phyloP scores from a whole-genome alignment of 129 eudicot genomes.

The Ambrosia artemisiifolia region DNA sequence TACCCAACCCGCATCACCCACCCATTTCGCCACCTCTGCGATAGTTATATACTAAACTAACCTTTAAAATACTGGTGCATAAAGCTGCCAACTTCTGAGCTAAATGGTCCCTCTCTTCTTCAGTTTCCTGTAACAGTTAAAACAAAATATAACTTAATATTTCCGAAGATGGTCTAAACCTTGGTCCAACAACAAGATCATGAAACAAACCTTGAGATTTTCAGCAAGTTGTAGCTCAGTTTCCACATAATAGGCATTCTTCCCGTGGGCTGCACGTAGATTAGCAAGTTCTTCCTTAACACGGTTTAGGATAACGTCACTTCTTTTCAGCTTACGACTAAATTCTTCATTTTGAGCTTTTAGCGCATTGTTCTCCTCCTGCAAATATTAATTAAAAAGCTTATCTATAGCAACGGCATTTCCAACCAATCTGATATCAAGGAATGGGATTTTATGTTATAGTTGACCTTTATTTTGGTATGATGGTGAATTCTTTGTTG shows the following conservation, averaged over 20 bases:
- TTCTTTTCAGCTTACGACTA: slow-evolving; percentile 48
- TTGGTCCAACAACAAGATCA: not conserved
- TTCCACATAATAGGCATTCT: slow-evolving; percentile 54
- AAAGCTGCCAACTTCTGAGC: slow-evolving; percentile 75
- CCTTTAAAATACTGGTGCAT: slow-evolving; percentile 81
- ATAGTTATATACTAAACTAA: slow-evolving; percentile 20
- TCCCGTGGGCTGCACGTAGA: slow-evolving; percentile 55
- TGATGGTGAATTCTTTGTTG: slow-evolving; percentile 98
- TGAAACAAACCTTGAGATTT: slow-evolving; percentile 64
- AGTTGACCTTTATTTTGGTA: slow-evolving; percentile 80
- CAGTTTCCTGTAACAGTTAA: slow-evolving; percentile 54
- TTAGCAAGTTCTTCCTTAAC: slow-evolving; percentile 65
- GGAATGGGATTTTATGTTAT: not conserved
- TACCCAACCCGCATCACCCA: not conserved
- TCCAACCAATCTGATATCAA: not conserved
- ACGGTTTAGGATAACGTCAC: slow-evolving; percentile 51
- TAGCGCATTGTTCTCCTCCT: slow-evolving; percentile 88
- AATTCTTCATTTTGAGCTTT: slow-evolving; percentile 77
- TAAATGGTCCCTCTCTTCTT: slow-evolving; percentile 67
- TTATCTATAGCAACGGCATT: slow-evolving; percentile 1
- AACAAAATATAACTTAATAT: not conserved
- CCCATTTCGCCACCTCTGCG: not conserved
- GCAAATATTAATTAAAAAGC: slow-evolving; percentile 16
- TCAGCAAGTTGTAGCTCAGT: slow-evolving; percentile 50
- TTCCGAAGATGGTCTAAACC: not conserved